Evolutionary conservation across 371 early-diverging fungal genomes (phyloP).

Genomic region (Zopfochytrium polystomum): DNA sequence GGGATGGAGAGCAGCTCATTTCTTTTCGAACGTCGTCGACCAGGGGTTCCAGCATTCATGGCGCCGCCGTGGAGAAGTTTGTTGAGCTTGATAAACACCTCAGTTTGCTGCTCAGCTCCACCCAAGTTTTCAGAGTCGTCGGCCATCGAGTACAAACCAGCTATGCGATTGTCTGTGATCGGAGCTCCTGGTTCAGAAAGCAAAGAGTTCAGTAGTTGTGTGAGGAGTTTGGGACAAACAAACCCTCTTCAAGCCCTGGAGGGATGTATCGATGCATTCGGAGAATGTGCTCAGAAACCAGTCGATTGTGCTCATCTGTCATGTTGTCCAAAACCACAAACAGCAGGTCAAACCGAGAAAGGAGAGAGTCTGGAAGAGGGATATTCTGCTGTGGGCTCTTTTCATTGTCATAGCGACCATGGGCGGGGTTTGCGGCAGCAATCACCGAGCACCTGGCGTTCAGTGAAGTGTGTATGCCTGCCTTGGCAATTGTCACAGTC

Average conservation of each 20-base stretch:
- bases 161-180: constrained; percentile 59
- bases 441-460: constrained; percentile 98
- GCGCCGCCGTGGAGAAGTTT: constrained; percentile 66
- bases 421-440: constrained; percentile 99
- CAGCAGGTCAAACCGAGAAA: constrained; percentile 97
- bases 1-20: constrained; percentile 41
- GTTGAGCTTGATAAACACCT: constrained; percentile 83
- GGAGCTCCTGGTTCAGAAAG: constrained; percentile 51
- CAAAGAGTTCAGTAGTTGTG: background rate
- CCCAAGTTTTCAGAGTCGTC: constrained; percentile 43
- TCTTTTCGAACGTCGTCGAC: constrained; percentile 24
- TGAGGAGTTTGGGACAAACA: background rate
- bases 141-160: constrained; percentile 41
- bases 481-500: constrained; percentile 62
- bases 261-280: constrained; percentile 90
- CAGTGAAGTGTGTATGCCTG: constrained; percentile 96
- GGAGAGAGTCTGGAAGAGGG: constrained; percentile 91
- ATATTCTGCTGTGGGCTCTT: constrained; percentile 73
- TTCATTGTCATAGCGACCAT: constrained; percentile 62
- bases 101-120: constrained; percentile 36
- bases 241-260: constrained; percentile 82
- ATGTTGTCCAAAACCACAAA: constrained; percentile 94
- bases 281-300: constrained; percentile 87
- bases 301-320: constrained; percentile 73
- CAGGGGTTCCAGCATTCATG: constrained; percentile 21